Conservation (phyloP, 2,329 filamentous ascomycete genomes). For the Hypoxylon sp. region DNA sequence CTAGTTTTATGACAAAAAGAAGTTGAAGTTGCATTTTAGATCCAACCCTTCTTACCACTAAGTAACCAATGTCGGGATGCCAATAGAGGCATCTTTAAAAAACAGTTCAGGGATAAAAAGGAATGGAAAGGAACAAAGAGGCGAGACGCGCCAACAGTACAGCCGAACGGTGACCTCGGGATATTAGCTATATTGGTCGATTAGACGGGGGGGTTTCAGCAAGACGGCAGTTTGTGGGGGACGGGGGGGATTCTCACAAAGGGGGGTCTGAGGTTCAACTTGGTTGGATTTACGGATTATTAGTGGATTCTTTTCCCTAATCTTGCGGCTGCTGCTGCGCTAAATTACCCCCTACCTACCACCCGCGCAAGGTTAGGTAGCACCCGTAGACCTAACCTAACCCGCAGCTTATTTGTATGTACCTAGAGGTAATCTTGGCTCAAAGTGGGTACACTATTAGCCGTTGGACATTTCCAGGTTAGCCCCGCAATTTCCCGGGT, state of each 20-base stretch:
- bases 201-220: conserved; percentile 9
- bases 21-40: conserved; percentile 33
- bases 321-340: background rate
- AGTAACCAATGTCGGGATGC: conserved; percentile 15
- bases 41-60: conserved; percentile 20
- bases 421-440: conserved; percentile 8
- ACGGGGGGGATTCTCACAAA: conserved; percentile 14
- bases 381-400: too few species aligned
- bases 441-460: conserved; percentile 28
- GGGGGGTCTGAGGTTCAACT: background rate
- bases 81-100: conserved; percentile 25
- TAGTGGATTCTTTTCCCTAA: background rate
- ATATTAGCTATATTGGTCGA: conserved; percentile 29
- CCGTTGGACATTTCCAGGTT: conserved; percentile 29
- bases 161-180: conserved; percentile 46
- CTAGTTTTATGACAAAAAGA: conserved; percentile 6
- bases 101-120: conserved; percentile 13
- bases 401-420: too few species aligned
- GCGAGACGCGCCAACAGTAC: conserved; percentile 32
- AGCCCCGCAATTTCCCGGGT: conserved; percentile 42
- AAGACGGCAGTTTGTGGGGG: conserved; percentile 45
- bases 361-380: too few species aligned
- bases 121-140: conserved; percentile 1
- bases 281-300: background rate
- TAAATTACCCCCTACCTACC: background rate